Base-by-base conservation (phyloP, 2,329 filamentous ascomycete genomes). In the Paraphaeosphaeria sporulosa region DNA sequence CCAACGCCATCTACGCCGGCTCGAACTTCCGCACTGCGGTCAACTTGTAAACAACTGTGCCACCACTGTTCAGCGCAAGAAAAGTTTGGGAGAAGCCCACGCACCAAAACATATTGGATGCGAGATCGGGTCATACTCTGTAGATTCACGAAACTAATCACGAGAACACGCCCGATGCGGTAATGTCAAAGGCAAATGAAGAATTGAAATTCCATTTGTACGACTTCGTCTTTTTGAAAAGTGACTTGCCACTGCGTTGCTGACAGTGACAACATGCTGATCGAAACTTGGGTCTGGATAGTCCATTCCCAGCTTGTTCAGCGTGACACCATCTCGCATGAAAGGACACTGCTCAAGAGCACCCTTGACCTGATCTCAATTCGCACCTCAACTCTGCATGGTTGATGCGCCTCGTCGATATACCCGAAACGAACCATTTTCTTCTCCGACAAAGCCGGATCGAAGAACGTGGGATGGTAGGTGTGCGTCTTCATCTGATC, bases 11-110 rank as follows among this genome's bases (percentile, higher is more conserved):
- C 83, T 99, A 94, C 80, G 94, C 94, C 72, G 95, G 95, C 72
- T 83, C 86, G 78, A 93, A 93, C 79, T 99, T 98, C 92, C 91
- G 94, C 85, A 93, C 84, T 73, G 84, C 94, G 66, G 90, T 97
- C 76, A 94, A 92, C 85, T 82, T 97, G 61, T 78, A 73, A 62
- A 51, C 17, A 23, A 32, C 13, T 25, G 30, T 34, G 48, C 17
- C 32, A n/a, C 32, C n/a, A 52, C 7, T 32, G 25, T 23, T 42
- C 13, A 36, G 34, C 23, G 30, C 44, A 30, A 51, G 21, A 15
- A n/a, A 7, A 44, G 30, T 13, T 23, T 10, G 8, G 8, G 23
- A 17, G 9, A n/a, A 42, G 30, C 15, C 21, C n/a, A 21, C 21
- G 9, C 15, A 30, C 23, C 21, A 12, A 30, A 17, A 38, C 40